These are phyloP conservation scores for Gossypioides kirkii DNA, from an alignment of 345 rosid genomes.

Conservation along the genomic window DNA sequence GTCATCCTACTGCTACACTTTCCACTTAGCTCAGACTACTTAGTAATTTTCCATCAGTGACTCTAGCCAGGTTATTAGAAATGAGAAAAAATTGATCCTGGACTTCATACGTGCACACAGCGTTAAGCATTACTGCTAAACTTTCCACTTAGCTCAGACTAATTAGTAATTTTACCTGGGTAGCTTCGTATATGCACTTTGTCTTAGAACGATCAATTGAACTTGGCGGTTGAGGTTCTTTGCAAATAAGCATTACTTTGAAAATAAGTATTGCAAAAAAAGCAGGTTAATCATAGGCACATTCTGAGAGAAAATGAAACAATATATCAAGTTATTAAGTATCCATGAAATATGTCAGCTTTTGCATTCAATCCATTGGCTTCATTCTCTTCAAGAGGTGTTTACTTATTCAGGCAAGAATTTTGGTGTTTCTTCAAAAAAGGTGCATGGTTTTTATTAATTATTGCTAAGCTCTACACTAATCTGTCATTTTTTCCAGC, in stretches of 20 bases:
- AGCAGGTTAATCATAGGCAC: not conserved
- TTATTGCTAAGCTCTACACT: not conserved
- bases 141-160: too few species aligned
- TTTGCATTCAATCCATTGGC: not conserved
- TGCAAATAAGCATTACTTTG: not conserved
- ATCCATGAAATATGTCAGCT: not conserved
- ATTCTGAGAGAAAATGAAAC: not conserved
- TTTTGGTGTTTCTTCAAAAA: not conserved
- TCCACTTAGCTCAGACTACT: not conserved
- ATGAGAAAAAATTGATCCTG: not conserved
- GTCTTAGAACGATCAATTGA: not conserved
- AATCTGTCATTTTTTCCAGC: conserved; percentile 40
- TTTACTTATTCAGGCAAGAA: not conserved
- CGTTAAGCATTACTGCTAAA: too few species aligned
- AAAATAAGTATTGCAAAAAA: not conserved
- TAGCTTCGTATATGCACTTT: not conserved
- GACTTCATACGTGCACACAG: not conserved
- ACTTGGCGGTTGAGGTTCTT: not conserved
- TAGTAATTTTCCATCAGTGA: not conserved
- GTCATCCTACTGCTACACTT: not conserved
- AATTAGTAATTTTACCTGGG: too few species aligned
- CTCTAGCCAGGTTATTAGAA: not conserved
- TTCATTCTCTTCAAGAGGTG: not conserved
- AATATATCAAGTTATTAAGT: not conserved
- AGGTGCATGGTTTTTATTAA: not conserved